phyloP scores from a whole-genome alignment of 129 eudicot species.

The Daucus carota region DH1_v3.0 NC_030387.2:34923001-34923500 shows the following conservation, averaged over 20 bases:
- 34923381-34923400: conserved; percentile 76
- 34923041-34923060: neutral
- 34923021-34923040: neutral
- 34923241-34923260: too few species aligned
- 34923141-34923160: conserved; percentile 18
- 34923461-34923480: conserved; percentile 50
- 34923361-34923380: conserved; percentile 37
- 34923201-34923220: neutral
- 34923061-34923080: neutral
- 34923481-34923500: conserved; percentile 29
- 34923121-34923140: conserved; percentile 1
- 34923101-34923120: neutral
- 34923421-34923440: conserved; percentile 61
- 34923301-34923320: conserved; percentile 30
- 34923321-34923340: conserved; percentile 71
- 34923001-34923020: neutral
- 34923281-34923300: conserved; percentile 42
- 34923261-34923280: conserved; percentile 35
- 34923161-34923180: conserved; percentile 6
- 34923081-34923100: neutral
- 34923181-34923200: neutral
- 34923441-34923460: conserved; percentile 41
- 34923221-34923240: too few species aligned
- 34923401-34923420: conserved; percentile 64
- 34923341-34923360: conserved; percentile 65